Evolutionary conservation across 2,329 filamentous ascomycete genomes (phyloP), one percentile per base, ranked within the genome.

Genomic region (Fusarium neocosmosporiellum): DNA sequence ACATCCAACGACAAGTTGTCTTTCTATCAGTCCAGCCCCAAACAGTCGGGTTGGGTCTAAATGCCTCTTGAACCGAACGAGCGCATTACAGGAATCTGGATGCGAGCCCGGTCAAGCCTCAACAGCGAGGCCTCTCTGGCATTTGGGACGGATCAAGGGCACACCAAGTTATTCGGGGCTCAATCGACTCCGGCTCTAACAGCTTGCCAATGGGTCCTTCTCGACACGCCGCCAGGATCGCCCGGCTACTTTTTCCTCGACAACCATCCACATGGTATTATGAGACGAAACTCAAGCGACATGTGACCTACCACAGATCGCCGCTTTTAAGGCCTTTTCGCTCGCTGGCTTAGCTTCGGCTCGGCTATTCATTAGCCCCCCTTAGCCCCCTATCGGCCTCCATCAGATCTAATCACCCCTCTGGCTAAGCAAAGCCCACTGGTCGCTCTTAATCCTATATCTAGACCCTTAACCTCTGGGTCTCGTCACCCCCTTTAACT

Each of bases 161-260:
- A 20, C 36, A 14, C 13, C 11, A 2, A 54, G 10, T 27, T 63
- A 24, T n/a, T 63, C 2, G 59, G 59, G 5, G 27, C 36, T 2
- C 59, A 55, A n/a, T 1, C 27, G 55, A 55, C 34, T 7, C 59
- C 36, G 5, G 13, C 20, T 7, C 27, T 63, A 24, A 27, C 8
- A 14, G n/a, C 22, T n/a, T 37, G 20, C 11, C 5, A 5, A 20
- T 63, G 61, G 61, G 9, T 34, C n/a, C 61, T 63, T 8, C 37
- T 58, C 5, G 39, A 63, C 46, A 9, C 27, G n/a, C 33, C 50
- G 0, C 13, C 22, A 1, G 50, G 50, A 18, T 22, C 34, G 39
- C 61, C 61, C 7, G 31, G 50, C 6, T 13, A 63, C 39, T 48
- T 58, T 4, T 63, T 48, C 39, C 37, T 63, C 31, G 50, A 63